phyloP scores from a whole-genome alignment of 2,329 filamentous ascomycete genomes.

The Ophiognomonia clavigignenti-juglandacearum region DNA sequence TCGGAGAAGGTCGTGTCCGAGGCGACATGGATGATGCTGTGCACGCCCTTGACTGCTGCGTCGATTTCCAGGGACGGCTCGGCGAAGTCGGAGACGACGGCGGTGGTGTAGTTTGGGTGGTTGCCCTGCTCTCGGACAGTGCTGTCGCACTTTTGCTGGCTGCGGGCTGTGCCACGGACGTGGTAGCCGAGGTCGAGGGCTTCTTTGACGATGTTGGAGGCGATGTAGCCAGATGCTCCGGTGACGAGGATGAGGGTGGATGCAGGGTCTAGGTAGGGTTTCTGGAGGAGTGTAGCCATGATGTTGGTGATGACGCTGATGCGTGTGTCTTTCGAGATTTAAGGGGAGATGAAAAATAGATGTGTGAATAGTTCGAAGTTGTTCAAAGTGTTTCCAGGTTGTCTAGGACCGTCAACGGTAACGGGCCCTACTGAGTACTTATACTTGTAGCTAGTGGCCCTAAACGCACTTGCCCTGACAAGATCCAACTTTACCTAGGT shows the following conservation, averaged over 20 bases:
- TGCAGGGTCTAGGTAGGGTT: neutral
- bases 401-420: too few relatives aligned
- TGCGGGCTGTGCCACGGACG: conserved; percentile 40
- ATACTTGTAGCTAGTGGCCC: too few relatives aligned
- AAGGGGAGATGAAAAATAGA: too few relatives aligned
- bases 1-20: conserved; percentile 27
- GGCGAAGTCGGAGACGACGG: conserved; percentile 17
- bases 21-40: conserved; percentile 34
- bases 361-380: too few relatives aligned
- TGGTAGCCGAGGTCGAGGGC: conserved; percentile 34
- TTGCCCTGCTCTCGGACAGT: conserved; percentile 21
- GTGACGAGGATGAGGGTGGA: conserved; percentile 32
- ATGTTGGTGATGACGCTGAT: neutral
- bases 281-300: neutral
- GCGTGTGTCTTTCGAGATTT: too few relatives aligned
- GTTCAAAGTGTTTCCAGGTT: too few relatives aligned
- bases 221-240: conserved; percentile 37
- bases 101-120: conserved; percentile 27
- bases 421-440: too few relatives aligned
- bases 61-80: conserved; percentile 12
- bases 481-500: too few relatives aligned
- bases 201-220: conserved; percentile 33
- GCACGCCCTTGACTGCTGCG: conserved; percentile 24
- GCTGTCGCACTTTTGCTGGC: conserved; percentile 4
- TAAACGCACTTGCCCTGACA: too few relatives aligned